Evolutionary conservation across 2,329 filamentous ascomycete species (phyloP).

Genomic region (Calonectria pseudoturangicola): DNA sequence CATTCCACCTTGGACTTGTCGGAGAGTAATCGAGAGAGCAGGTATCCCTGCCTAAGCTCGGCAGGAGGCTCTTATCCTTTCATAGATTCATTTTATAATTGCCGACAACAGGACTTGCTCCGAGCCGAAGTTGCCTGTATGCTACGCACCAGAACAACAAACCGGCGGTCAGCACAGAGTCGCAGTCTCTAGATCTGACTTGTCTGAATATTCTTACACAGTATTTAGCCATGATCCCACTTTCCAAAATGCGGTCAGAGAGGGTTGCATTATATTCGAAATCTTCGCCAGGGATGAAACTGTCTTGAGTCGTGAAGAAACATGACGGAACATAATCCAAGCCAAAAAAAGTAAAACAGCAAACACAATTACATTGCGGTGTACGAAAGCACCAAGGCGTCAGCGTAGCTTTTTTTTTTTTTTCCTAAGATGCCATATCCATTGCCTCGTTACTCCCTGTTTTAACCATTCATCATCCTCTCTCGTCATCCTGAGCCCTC

Average conservation of each 20-base stretch:
- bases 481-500: neutral
- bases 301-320: neutral
- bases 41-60: neutral
- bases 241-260: neutral
- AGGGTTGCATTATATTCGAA: neutral
- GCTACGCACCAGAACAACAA: neutral
- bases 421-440: neutral
- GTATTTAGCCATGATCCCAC: neutral
- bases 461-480: neutral
- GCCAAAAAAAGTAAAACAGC: neutral
- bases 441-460: too few relatives aligned
- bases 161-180: slow-evolving; percentile 1
- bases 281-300: neutral
- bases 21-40: slow-evolving; percentile 17
- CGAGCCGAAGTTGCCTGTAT: neutral
- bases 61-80: neutral
- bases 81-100: neutral
- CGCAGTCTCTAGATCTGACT: neutral
- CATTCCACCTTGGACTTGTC: neutral
- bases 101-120: neutral
- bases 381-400: neutral
- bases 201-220: too few relatives aligned
- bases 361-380: neutral
- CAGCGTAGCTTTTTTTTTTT: neutral
- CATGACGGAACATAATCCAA: neutral